A percentile compares a stretch with the other conserved stretches of the same genome.
phyloP scores from a whole-genome alignment of 495 filamentous ascomycete genomes.

The Annulohypoxylon maeteangense region DNA sequence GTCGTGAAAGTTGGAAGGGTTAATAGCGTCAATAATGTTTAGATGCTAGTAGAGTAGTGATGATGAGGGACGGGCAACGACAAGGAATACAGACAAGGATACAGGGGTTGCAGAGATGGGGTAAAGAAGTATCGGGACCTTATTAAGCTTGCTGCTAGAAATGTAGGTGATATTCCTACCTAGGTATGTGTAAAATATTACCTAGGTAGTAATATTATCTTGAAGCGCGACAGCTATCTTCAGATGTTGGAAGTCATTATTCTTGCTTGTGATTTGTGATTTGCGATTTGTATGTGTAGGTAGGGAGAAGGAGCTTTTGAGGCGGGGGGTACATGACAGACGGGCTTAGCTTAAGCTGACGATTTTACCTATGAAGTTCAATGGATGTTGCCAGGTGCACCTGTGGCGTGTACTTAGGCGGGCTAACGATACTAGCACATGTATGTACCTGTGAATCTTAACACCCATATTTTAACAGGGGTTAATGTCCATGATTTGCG shows the following conservation, averaged over 20 bases:
- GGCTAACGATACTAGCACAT: neutral
- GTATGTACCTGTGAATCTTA: neutral
- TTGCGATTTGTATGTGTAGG: neutral
- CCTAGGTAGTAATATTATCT: neutral
- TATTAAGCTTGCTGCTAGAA: too few species aligned
- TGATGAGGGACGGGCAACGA: neutral
- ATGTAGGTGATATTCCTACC: neutral
- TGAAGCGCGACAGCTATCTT: neutral
- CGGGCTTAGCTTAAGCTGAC: neutral
- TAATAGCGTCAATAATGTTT: neutral
- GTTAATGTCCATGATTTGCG: neutral
- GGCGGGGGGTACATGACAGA: neutral
- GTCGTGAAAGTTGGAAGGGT: neutral
- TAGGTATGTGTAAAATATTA: neutral
- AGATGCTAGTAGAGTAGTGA: neutral
- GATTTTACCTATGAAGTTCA: conserved; percentile 1
- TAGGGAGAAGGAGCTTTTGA: neutral
- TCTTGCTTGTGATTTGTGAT: neutral
- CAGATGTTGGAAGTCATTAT: neutral
- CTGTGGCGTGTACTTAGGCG: conserved; percentile 4
- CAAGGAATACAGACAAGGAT: conserved; percentile 1
- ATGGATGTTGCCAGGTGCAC: too few species aligned
- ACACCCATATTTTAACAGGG: neutral
- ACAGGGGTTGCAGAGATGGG: neutral
- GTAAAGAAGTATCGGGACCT: neutral